Conservation (phyloP, 306 rosid species). For the Malus orientalis region DNA sequence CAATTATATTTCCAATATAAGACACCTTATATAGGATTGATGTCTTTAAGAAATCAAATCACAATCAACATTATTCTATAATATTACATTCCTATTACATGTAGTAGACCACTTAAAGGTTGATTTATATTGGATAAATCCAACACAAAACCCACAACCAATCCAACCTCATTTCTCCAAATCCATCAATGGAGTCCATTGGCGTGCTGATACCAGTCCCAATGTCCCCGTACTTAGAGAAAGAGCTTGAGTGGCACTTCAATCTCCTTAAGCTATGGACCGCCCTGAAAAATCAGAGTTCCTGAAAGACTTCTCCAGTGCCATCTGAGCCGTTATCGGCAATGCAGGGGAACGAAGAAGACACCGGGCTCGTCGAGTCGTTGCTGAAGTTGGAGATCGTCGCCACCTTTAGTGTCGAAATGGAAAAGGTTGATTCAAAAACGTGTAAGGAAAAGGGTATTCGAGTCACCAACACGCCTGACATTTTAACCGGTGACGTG, state of each 20-base stretch:
- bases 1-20: no score
- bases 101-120: no score
- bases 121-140: no score
- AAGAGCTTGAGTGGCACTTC: conserved; percentile 62
- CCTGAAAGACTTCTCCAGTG: conserved; percentile 22
- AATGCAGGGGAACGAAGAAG: conserved; percentile 29
- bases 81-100: no score
- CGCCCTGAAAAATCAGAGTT: conserved; percentile 22
- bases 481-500: conserved; percentile 73
- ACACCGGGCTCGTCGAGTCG: conserved; percentile 41
- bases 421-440: conserved; percentile 48
- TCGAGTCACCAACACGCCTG: conserved; percentile 64
- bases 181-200: conserved; percentile 47
- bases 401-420: conserved; percentile 61
- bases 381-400: conserved; percentile 65
- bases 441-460: conserved; percentile 61
- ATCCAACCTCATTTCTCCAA: not conserved
- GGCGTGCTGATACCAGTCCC: conserved; percentile 41
- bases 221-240: conserved; percentile 46
- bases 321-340: conserved; percentile 59
- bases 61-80: no score
- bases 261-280: conserved; percentile 44
- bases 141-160: not conserved
- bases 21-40: no score
- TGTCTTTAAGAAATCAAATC: no score